Conservation (phyloP, 805 yeast genomes). For the Saccharomycopsis sp. region DNA sequence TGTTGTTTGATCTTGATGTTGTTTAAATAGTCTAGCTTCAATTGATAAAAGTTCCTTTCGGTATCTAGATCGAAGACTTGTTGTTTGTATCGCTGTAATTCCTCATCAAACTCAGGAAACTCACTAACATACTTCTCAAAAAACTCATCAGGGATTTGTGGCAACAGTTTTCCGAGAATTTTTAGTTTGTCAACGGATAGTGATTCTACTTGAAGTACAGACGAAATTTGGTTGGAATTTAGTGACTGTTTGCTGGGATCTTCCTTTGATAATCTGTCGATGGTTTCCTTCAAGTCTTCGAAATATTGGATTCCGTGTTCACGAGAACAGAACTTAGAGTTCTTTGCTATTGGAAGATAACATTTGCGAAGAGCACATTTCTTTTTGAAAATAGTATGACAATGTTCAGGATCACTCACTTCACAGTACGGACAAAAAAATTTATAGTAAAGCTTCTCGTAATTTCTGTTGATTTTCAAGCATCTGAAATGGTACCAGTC, state of each 20-base stretch:
- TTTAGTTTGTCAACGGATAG: conserved; percentile 23
- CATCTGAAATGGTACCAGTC: conserved; percentile 91
- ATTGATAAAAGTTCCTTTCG: conserved; percentile 9
- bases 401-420: conserved; percentile 37
- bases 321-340: conserved; percentile 66
- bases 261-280: conserved; percentile 11
- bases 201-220: background rate
- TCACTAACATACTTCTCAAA: conserved; percentile 22
- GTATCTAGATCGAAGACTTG: background rate
- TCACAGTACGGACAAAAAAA: conserved; percentile 74
- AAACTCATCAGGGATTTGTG: conserved; percentile 34
- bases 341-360: conserved; percentile 41
- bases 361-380: conserved; percentile 64
- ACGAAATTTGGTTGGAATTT: background rate
- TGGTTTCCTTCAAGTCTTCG: conserved; percentile 23
- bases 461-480: conserved; percentile 47
- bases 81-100: conserved; percentile 9
- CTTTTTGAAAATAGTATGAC: conserved; percentile 62
- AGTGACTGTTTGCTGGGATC: conserved; percentile 18
- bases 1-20: conserved; percentile 25
- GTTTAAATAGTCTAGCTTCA: conserved; percentile 23
- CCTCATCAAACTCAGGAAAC: conserved; percentile 4
- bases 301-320: conserved; percentile 58
- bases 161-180: conserved; percentile 35
- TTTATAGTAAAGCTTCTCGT: conserved; percentile 50